phyloP scores from a whole-genome alignment of 371 early-diverging fungal genomes.

The Mucor indicus region DNA sequence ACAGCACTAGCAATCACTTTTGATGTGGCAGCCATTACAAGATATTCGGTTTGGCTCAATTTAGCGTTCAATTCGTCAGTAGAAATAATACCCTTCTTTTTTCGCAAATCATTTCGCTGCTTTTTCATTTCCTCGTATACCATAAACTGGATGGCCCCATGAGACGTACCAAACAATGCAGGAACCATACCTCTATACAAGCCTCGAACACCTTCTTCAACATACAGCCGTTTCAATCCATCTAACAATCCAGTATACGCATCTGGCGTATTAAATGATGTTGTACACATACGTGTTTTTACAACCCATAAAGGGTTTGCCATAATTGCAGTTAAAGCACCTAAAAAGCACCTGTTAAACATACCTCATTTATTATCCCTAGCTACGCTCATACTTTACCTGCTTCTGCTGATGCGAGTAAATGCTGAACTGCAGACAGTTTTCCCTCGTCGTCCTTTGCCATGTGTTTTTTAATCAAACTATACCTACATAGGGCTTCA shows the following conservation, averaged over 20 bases:
- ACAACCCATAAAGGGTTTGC: constrained; percentile 95
- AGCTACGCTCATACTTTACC: constrained; percentile 29
- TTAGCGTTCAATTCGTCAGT: constrained; percentile 37
- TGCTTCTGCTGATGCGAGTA: constrained; percentile 78
- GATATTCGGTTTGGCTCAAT: constrained; percentile 69
- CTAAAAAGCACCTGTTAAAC: constrained; percentile 24
- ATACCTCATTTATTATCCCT: background rate
- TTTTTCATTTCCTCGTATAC: constrained; percentile 94
- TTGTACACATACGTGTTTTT: constrained; percentile 92
- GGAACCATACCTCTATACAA: constrained; percentile 88
- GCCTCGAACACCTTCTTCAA: constrained; percentile 80
- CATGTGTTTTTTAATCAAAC: constrained; percentile 75
- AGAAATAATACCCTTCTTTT: constrained; percentile 20
- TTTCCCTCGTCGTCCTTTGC: constrained; percentile 56
- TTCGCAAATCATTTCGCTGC: constrained; percentile 49
- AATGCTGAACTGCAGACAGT: constrained; percentile 69
- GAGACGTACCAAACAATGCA: constrained; percentile 86
- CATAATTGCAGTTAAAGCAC: constrained; percentile 76
- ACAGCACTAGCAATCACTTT: constrained; percentile 84
- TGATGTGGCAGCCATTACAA: constrained; percentile 83
- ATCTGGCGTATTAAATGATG: constrained; percentile 54
- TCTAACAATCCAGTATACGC: constrained; percentile 77
- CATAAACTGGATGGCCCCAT: constrained; percentile 96
- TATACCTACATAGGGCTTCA: constrained; percentile 47
- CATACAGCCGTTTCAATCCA: constrained; percentile 61